A percentile compares a stretch with the other conserved stretches of the same genome.
Conservation (phyloP, 2,329 filamentous ascomycete genomes). For the Basipetospora chlamydospora region DNA sequence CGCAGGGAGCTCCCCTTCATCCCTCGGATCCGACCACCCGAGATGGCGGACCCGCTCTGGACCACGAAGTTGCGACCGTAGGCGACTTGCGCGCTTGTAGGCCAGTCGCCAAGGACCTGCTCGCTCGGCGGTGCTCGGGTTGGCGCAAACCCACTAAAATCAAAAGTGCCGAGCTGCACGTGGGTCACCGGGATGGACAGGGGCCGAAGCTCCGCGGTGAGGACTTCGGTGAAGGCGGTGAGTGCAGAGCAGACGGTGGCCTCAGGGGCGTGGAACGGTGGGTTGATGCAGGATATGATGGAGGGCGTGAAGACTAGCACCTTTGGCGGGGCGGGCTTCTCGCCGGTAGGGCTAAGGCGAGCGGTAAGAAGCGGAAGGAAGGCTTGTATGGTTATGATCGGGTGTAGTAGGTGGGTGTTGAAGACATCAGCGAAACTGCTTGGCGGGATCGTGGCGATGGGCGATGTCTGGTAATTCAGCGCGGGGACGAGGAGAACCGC, state of each 20-base stretch:
- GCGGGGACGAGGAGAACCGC: constrained; percentile 76
- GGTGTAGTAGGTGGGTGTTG: constrained; percentile 81
- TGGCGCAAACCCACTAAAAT: constrained; percentile 55
- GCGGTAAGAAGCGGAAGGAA: constrained; percentile 69
- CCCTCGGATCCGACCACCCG: constrained; percentile 41
- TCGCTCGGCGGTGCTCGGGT: constrained; percentile 9
- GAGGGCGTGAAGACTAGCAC: constrained; percentile 66
- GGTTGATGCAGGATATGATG: constrained; percentile 66
- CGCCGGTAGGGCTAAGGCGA: constrained; percentile 37
- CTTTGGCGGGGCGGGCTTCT: constrained; percentile 42
- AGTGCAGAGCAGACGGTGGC: constrained; percentile 74
- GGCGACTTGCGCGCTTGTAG: constrained; percentile 41
- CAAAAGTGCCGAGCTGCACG: constrained; percentile 82
- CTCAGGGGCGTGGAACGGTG: constrained; percentile 73
- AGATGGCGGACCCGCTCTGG: constrained; percentile 39
- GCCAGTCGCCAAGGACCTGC: constrained; percentile 41
- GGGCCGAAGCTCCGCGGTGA: constrained; percentile 64
- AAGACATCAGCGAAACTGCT: constrained; percentile 79
- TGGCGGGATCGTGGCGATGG: constrained; percentile 72
- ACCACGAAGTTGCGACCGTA: constrained; percentile 48
- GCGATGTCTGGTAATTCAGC: constrained; percentile 64
- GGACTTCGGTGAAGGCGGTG: constrained; percentile 69
- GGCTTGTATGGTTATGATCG: constrained; percentile 75
- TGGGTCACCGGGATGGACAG: constrained; percentile 70
- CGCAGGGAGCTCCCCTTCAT: constrained; percentile 57